phyloP scores from a whole-genome alignment of 768 basidiomycete species.

The Boletus fagicola region DNA sequence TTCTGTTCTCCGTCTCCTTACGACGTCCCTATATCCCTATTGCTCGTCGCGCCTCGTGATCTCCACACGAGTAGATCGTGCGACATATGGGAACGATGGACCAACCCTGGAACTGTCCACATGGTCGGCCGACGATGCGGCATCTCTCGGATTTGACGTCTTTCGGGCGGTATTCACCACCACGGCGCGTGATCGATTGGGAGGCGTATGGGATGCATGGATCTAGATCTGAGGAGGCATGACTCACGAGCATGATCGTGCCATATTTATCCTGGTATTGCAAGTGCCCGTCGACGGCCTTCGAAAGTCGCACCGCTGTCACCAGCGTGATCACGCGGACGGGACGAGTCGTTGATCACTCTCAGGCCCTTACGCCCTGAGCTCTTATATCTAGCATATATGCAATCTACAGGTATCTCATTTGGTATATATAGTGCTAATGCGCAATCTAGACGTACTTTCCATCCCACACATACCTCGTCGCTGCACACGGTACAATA shows the following conservation, averaged over 20 bases:
- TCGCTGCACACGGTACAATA: background rate
- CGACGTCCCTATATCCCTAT: too few relatives aligned
- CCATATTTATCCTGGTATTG: background rate
- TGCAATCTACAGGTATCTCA: slow-evolving; percentile 5
- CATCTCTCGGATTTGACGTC: slow-evolving; percentile 57
- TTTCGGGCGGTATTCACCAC: slow-evolving; percentile 20
- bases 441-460: slow-evolving; percentile 13
- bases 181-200: slow-evolving; percentile 37
- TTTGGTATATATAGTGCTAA: slow-evolving; percentile 7
- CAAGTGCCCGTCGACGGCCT: too few relatives aligned
- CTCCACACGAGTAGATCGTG: slow-evolving; percentile 48
- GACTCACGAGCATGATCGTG: background rate
- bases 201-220: slow-evolving; percentile 21
- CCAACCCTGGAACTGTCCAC: slow-evolving; percentile 88
- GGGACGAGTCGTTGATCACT: background rate
- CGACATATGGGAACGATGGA: slow-evolving; percentile 83
- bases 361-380: background rate
- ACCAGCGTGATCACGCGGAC: background rate
- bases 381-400: background rate
- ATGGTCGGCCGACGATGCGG: slow-evolving; percentile 82
- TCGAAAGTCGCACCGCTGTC: background rate
- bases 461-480: background rate
- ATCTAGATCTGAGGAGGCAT: slow-evolving; percentile 3
- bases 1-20: background rate
- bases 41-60: background rate